phyloP scores from a whole-genome alignment of 1,284 basidiomycete genomes.

The Puccinia brachypodii region DNA sequence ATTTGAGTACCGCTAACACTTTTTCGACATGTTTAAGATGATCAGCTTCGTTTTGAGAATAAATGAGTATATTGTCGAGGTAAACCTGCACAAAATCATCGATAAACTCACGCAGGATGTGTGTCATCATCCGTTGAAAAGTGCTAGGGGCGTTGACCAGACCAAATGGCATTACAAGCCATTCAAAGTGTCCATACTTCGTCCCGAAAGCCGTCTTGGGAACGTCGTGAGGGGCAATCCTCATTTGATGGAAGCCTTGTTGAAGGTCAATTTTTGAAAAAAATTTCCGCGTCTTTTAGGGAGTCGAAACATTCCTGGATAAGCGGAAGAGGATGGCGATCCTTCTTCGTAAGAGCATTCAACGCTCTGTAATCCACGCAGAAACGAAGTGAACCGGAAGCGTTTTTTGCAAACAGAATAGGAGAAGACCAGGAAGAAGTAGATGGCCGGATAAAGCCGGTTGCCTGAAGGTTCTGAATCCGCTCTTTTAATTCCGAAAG shows the following conservation, averaged over 20 bases:
- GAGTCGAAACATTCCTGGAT: not conserved
- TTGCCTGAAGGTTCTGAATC: not conserved
- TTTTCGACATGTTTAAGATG: not conserved
- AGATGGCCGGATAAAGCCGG: not conserved
- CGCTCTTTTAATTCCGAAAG: not conserved
- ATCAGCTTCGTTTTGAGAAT: not conserved
- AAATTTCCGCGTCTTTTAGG: not conserved
- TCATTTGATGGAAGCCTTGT: slow-evolving; percentile 3
- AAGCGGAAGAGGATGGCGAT: not conserved
- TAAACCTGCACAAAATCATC: slow-evolving; percentile 12
- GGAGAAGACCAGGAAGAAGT: not conserved
- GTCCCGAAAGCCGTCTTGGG: slow-evolving; percentile 25
- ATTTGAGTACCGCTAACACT: not conserved
- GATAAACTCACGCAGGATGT: slow-evolving; percentile 28
- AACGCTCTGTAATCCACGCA: not conserved
- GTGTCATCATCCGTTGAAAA: slow-evolving; percentile 49
- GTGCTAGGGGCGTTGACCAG: slow-evolving; percentile 48
- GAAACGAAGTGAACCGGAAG: not conserved
- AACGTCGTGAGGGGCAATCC: not conserved
- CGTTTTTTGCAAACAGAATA: not conserved
- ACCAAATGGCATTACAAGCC: slow-evolving; percentile 48
- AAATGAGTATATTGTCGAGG: slow-evolving; percentile 22
- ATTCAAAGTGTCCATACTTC: slow-evolving; percentile 7
- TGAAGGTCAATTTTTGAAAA: not conserved
- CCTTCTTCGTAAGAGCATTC: not conserved